These are phyloP conservation scores for Dendrobium catenatum DNA, from an alignment of 106 monocot species.

Conservation along the genomic window DNA sequence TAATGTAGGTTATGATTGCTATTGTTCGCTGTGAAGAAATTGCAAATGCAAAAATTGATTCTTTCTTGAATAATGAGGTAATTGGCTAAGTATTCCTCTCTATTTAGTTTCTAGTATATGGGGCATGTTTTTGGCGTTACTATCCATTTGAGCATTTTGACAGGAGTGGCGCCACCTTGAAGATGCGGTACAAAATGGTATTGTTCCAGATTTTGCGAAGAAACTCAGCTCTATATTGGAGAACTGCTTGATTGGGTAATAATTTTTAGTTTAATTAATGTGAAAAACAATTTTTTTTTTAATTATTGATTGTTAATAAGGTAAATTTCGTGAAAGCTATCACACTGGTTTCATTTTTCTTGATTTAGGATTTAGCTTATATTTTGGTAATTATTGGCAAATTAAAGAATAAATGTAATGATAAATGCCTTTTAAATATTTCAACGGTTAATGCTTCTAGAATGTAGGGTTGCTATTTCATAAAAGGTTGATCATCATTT, in stretches of 20 bases:
- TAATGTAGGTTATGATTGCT: slow-evolving; percentile 82
- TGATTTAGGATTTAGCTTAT: neutral
- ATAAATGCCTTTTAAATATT: neutral
- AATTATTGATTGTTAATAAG: neutral
- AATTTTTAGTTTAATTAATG: neutral
- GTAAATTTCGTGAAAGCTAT: neutral
- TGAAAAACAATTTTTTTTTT: neutral
- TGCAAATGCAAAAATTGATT: slow-evolving; percentile 72
- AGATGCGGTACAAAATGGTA: slow-evolving; percentile 54
- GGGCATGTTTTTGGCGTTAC: slow-evolving; percentile 1
- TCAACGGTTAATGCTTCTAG: neutral
- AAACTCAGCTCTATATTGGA: slow-evolving; percentile 67
- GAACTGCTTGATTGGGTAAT: slow-evolving; percentile 64
- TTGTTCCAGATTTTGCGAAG: slow-evolving; percentile 73
- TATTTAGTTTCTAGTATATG: neutral
- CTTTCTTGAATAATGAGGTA: slow-evolving; percentile 67
- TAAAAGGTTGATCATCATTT: too few species aligned
- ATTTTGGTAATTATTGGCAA: neutral
- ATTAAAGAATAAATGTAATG: neutral
- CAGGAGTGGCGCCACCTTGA: slow-evolving; percentile 83
- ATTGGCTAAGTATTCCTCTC: neutral
- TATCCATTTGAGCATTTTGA: slow-evolving; percentile 9
- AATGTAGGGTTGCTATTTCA: neutral
- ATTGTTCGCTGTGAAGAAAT: slow-evolving; percentile 98
- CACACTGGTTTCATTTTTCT: neutral